Evolutionary conservation across 202 grass and related monocot species (phyloP).

Genomic region (Tripidium arundinaceum): DNA sequence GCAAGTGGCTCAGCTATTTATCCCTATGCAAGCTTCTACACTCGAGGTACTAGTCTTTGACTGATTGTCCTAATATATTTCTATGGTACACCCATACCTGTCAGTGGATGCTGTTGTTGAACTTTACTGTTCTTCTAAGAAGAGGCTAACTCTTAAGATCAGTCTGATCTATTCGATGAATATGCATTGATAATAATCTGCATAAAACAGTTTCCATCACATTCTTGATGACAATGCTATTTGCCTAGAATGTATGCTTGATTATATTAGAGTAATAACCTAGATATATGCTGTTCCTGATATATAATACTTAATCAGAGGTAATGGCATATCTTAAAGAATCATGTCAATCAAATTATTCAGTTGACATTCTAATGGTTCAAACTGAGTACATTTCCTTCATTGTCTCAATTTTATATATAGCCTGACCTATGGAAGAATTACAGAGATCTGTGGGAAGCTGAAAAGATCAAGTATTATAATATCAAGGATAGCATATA

Average conservation of each 20-base stretch:
- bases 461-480: too few relatives aligned
- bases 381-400: neutral
- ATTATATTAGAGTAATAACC: too few relatives aligned
- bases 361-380: neutral
- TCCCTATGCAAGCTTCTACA: constrained; percentile 16
- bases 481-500: too few relatives aligned
- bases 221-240: too few relatives aligned
- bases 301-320: neutral
- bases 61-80: neutral
- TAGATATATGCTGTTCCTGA: too few relatives aligned
- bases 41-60: neutral
- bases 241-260: too few relatives aligned
- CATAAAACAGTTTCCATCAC: neutral
- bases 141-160: neutral
- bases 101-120: neutral
- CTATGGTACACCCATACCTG: neutral
- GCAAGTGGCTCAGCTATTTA: neutral
- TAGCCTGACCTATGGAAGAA: too few relatives aligned
- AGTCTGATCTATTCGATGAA: neutral
- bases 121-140: neutral
- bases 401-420: neutral
- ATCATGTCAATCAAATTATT: neutral
- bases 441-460: too few relatives aligned
- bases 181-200: neutral
- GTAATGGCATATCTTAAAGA: neutral